Evolutionary conservation across 2,329 filamentous ascomycete species (phyloP).

Genomic region (Trichoderma atroviride): DNA sequence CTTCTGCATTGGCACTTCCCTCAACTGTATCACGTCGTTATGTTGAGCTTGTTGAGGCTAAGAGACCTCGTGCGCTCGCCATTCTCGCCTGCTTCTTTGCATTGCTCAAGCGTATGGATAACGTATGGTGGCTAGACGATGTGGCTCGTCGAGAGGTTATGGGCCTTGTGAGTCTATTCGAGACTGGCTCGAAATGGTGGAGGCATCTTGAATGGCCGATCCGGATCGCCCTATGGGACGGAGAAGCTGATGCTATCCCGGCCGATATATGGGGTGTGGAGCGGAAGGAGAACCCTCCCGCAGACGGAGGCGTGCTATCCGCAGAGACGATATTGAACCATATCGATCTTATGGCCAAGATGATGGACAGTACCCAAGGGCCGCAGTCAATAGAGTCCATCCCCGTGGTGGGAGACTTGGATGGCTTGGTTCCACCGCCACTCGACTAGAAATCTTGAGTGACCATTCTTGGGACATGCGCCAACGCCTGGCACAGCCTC

Average conservation of each 20-base stretch:
- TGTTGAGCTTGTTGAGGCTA: slow-evolving; percentile 61
- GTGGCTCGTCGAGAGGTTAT: slow-evolving; percentile 67
- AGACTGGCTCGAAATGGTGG: slow-evolving; percentile 63
- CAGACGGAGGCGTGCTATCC: slow-evolving; percentile 38
- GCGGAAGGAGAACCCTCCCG: slow-evolving; percentile 44
- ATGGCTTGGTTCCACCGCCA: slow-evolving; percentile 37
- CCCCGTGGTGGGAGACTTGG: slow-evolving; percentile 38
- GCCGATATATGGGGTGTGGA: slow-evolving; percentile 60
- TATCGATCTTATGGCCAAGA: slow-evolving; percentile 46
- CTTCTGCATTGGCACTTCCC: slow-evolving; percentile 63
- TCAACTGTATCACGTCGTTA: slow-evolving; percentile 65
- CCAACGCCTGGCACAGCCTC: background rate
- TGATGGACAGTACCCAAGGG: slow-evolving; percentile 37
- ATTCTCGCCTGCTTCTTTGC: slow-evolving; percentile 70
- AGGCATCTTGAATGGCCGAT: slow-evolving; percentile 63
- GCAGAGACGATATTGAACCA: slow-evolving; percentile 45
- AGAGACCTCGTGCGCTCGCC: slow-evolving; percentile 62
- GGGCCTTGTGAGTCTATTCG: slow-evolving; percentile 62
- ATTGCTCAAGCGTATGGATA: slow-evolving; percentile 62
- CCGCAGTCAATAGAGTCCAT: slow-evolving; percentile 35
- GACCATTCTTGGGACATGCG: background rate
- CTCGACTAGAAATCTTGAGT: slow-evolving; percentile 36
- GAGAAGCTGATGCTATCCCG: slow-evolving; percentile 52
- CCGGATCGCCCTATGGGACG: slow-evolving; percentile 60
- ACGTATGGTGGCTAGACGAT: slow-evolving; percentile 70